Percentiles rank a stretch among this genome's conserved stretches.
Evolutionary conservation across 73 alveolate species (phyloP).

Genomic region (Tetrahymena elliotti): DNA sequence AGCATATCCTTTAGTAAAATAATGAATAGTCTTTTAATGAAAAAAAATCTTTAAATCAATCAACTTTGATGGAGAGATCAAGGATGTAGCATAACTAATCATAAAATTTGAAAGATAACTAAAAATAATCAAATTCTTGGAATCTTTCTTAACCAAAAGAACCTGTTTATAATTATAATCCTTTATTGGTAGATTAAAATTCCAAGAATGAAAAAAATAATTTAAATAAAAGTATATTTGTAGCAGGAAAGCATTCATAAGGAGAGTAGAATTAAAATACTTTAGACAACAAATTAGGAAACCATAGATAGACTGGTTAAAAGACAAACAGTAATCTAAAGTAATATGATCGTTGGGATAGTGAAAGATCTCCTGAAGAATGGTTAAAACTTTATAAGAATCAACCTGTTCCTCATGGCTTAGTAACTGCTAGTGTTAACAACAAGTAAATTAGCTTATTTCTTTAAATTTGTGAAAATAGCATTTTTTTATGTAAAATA

Average conservation of each 20-base stretch:
- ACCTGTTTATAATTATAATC: background rate
- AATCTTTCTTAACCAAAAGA: background rate
- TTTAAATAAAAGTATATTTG: background rate
- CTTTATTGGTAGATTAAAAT: background rate
- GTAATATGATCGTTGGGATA: background rate
- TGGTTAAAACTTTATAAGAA: background rate
- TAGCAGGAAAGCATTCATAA: background rate
- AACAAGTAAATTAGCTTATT: background rate
- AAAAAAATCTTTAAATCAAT: background rate
- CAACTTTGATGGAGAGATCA: background rate
- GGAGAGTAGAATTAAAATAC: background rate
- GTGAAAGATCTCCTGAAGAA: background rate
- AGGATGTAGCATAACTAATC: background rate
- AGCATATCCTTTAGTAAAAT: background rate
- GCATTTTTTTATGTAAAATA: background rate
- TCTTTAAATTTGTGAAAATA: background rate
- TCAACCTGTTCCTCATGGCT: background rate
- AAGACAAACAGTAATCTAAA: background rate
- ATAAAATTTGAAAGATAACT: background rate
- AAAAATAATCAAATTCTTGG: background rate
- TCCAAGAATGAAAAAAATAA: background rate
- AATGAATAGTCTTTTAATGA: background rate
- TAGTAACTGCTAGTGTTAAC: background rate
- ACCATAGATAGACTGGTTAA: background rate
- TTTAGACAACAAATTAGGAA: background rate